Evolutionary conservation across 2,329 filamentous ascomycete genomes (phyloP), one percentile per base, ranked within the genome.

Genomic region (Aspergillus pseudotamarii): DNA sequence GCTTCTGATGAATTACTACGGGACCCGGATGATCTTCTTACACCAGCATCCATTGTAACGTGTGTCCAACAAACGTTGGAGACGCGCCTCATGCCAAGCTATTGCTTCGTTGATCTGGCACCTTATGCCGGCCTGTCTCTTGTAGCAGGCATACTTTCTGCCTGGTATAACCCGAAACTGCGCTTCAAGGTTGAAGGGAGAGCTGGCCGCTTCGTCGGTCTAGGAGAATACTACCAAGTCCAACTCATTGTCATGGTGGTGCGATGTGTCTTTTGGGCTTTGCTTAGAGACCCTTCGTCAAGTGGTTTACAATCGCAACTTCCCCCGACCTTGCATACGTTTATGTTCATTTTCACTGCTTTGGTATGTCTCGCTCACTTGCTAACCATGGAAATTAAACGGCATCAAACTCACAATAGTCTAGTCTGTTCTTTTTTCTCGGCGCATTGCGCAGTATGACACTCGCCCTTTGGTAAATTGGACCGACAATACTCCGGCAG

Each of bases 81-180:
- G 50, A 63, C 54, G 6, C 62, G 67, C 32, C 66, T 63, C 11
- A 53, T 78, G 57, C 69, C 73, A 19, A 63, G 62, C 30, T 64
- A 71, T 64, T 78, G 74, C 58, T 70, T 72, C 28, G 56, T 68
- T 26, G 73, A 75, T 48, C 57, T 79, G 60, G 70, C 72, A 23
- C 72, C 75, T 6, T 73, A 73, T 60, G 78, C 77, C 54, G 75
- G 76, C 6, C 56, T 77, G 51, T 69, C 79, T n/a, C 71, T 84
- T 51, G 61, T 80, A n/a, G 67, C 78, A 5, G 80, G 80, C 14
- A 72, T 80, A 50, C 59, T 82, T 30, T 81, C 79, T 6, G 69
- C 82, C 10, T 84, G 82, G 82, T 84, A 81, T 80, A 83, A 84
- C 64, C 82, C 81, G 10, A 79, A 78, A 60, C 69, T 83, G 68